phyloP scores from a whole-genome alignment of 2,329 filamentous ascomycete genomes.

The Trichoderma arundinaceum region DNA sequence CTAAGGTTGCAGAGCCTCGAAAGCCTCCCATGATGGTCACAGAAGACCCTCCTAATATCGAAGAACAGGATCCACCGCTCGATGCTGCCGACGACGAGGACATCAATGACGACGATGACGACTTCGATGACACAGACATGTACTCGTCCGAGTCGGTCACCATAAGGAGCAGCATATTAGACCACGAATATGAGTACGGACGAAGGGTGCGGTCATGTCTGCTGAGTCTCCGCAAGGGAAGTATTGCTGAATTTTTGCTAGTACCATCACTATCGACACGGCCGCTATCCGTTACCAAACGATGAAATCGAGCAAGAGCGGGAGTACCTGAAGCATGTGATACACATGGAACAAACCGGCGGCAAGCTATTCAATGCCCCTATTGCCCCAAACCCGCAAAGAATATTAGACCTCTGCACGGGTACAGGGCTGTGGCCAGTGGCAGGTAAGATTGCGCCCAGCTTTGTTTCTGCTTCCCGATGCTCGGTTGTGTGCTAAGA shows the following conservation, averaged over 20 bases:
- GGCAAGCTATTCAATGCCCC: slow-evolving; percentile 50
- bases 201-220: slow-evolving; percentile 27
- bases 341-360: slow-evolving; percentile 44
- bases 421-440: slow-evolving; percentile 51
- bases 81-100: slow-evolving; percentile 26
- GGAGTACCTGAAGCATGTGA: slow-evolving; percentile 50
- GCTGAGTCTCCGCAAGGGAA: not conserved
- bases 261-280: slow-evolving; percentile 46
- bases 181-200: slow-evolving; percentile 31
- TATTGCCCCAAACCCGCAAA: slow-evolving; percentile 44
- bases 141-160: slow-evolving; percentile 20
- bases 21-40: slow-evolving; percentile 1
- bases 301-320: slow-evolving; percentile 48
- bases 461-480: too few relatives aligned
- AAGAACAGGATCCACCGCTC: slow-evolving; percentile 28
- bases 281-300: slow-evolving; percentile 48
- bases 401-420: slow-evolving; percentile 50
- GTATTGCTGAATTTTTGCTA: slow-evolving; percentile 12
- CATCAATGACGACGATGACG: slow-evolving; percentile 17
- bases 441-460: slow-evolving; percentile 37
- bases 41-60: slow-evolving; percentile 24
- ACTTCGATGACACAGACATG: slow-evolving; percentile 16
- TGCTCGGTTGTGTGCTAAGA: not conserved
- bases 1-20: slow-evolving; percentile 24
- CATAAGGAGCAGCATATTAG: slow-evolving; percentile 29